Evolutionary conservation across 495 filamentous ascomycete species (phyloP).

Genomic region (Aspergillus sclerotiicarbonarius): DNA sequence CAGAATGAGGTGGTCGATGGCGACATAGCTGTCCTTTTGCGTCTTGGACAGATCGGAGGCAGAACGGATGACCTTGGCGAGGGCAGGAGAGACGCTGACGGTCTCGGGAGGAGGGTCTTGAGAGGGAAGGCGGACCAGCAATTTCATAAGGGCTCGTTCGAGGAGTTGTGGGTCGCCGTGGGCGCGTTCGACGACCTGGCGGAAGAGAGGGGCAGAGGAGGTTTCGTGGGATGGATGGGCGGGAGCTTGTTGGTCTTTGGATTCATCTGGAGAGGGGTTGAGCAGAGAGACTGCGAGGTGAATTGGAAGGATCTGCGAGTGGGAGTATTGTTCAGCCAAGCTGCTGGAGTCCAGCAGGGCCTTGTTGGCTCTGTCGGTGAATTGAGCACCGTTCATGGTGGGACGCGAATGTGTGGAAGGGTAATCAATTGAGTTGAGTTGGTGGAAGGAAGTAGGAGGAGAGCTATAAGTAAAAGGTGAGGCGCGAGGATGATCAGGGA

Average conservation of each 20-base stretch:
- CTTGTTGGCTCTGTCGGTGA: conserved; percentile 88
- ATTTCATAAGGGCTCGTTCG: conserved; percentile 86
- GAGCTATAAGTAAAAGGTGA: background rate
- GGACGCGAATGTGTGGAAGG: conserved; percentile 10
- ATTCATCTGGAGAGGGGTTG: conserved; percentile 76
- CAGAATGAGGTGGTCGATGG: conserved; percentile 89
- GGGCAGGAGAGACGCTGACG: conserved; percentile 73
- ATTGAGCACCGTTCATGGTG: conserved; percentile 57
- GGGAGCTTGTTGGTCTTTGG: conserved; percentile 67
- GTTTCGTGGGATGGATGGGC: conserved; percentile 57
- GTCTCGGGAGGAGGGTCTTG: conserved; percentile 93
- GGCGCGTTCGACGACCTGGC: conserved; percentile 90
- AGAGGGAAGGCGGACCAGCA: conserved; percentile 81
- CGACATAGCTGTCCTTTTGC: conserved; percentile 92
- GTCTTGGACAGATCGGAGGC: conserved; percentile 92
- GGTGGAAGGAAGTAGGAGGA: conserved; percentile 4
- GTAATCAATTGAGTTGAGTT: conserved; percentile 1
- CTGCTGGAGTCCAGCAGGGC: conserved; percentile 81
- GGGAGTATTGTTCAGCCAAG: conserved; percentile 81
- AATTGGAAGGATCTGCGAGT: conserved; percentile 83
- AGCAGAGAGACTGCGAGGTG: conserved; percentile 88
- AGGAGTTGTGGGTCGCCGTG: conserved; percentile 88
- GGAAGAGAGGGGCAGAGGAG: conserved; percentile 70
- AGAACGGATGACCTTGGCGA: conserved; percentile 75
- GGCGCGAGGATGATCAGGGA: background rate